These are phyloP conservation scores for Globisporangium orthogonon DNA, from an alignment of 352 stramenopile genomes.

Conservation along the genomic window DNA sequence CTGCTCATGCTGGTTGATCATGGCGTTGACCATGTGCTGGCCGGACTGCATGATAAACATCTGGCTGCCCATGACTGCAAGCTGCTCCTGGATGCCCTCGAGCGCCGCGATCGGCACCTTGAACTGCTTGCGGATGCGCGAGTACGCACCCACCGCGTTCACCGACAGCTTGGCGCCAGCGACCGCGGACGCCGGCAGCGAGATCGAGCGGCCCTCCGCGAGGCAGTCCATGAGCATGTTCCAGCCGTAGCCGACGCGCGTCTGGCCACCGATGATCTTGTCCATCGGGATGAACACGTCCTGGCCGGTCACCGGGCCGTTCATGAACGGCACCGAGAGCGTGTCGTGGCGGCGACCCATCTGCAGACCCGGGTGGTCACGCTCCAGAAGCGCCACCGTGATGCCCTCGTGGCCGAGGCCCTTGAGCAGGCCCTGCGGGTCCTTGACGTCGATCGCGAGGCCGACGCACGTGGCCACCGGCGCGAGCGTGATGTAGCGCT, in stretches of 20 bases:
- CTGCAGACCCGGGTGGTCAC: conserved; percentile 90
- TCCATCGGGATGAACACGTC: conserved; percentile 98
- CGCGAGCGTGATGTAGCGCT: conserved; percentile 98
- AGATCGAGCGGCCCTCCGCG: conserved; percentile 95
- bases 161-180: conserved; percentile 89
- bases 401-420: conserved; percentile 93
- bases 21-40: conserved; percentile 97
- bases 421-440: conserved; percentile 93
- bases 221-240: conserved; percentile 99
- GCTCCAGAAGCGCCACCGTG: conserved; percentile 95
- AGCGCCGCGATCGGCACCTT: conserved; percentile 97
- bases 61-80: conserved; percentile 91
- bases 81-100: conserved; percentile 96
- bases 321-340: conserved; percentile 96
- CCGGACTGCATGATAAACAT: conserved; percentile 93
- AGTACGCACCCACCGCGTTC: conserved; percentile 93
- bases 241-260: conserved; percentile 95
- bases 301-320: conserved; percentile 94
- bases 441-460: conserved; percentile 94
- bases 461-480: conserved; percentile 96
- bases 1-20: conserved; percentile 98
- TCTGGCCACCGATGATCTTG: conserved; percentile 96
- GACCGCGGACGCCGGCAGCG: conserved; percentile 92
- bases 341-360: conserved; percentile 96
- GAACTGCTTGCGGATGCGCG: conserved; percentile 97